Evolutionary conservation across 1,139 yeast genomes (phyloP).

Genomic region (Wickerhamomyces sp.): DNA sequence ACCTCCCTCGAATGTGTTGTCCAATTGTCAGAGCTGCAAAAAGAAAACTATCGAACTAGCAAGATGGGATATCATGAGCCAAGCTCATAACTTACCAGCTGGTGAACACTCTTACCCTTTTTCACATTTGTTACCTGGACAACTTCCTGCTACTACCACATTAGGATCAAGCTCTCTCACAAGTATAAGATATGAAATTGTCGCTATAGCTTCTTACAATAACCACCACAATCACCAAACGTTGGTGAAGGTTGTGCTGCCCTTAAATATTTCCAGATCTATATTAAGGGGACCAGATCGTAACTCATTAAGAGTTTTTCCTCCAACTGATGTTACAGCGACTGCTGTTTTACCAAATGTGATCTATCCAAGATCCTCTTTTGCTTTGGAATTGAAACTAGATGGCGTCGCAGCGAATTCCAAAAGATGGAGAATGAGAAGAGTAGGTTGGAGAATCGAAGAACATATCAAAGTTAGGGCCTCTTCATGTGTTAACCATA

Average conservation of each 20-base stretch:
- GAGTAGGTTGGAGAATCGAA: constrained; percentile 85
- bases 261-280: constrained; percentile 74
- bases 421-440: constrained; percentile 90
- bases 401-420: constrained; percentile 66
- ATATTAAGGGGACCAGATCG: constrained; percentile 79
- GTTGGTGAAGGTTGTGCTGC: constrained; percentile 36
- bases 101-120: constrained; percentile 90
- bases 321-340: constrained; percentile 90
- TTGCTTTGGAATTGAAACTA: constrained; percentile 75
- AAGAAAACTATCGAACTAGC: constrained; percentile 59
- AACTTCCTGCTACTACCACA: constrained; percentile 76
- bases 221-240: constrained; percentile 18
- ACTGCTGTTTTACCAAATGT: constrained; percentile 85
- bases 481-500: constrained; percentile 53
- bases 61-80: constrained; percentile 78
- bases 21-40: constrained; percentile 56
- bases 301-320: constrained; percentile 85
- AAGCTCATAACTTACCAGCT: constrained; percentile 47
- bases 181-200: constrained; percentile 65
- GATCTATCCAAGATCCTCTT: constrained; percentile 79
- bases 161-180: constrained; percentile 54
- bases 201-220: constrained; percentile 55
- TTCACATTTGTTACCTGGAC: constrained; percentile 86
- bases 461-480: constrained; percentile 66
- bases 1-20: constrained; percentile 46